These are phyloP conservation scores for Sclerotiophoma versabilis DNA, from an alignment of 2,329 filamentous ascomycete species.

Conservation along the genomic window DNA sequence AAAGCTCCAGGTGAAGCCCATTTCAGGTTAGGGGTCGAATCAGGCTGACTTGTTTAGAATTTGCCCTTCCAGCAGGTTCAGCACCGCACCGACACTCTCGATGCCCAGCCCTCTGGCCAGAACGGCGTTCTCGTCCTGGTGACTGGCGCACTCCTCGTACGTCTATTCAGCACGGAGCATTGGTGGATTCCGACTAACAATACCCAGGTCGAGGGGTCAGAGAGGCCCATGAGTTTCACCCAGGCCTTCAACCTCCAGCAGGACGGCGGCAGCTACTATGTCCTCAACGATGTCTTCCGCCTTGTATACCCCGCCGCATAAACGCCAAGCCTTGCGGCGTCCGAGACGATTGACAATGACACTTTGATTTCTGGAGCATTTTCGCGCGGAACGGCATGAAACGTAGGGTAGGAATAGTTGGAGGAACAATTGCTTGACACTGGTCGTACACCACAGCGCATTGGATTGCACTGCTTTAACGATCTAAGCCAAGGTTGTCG, in stretches of 20 bases:
- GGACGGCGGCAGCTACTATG: constrained; percentile 75
- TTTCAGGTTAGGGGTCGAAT: neutral
- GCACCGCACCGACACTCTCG: constrained; percentile 78
- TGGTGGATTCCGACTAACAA: constrained; percentile 17
- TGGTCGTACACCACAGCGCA: neutral
- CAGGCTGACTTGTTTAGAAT: constrained; percentile 58
- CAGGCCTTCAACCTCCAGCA: constrained; percentile 87
- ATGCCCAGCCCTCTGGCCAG: constrained; percentile 78
- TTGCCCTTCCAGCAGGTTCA: constrained; percentile 83
- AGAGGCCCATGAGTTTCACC: constrained; percentile 87
- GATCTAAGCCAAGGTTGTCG: neutral
- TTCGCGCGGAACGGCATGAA: constrained; percentile 20
- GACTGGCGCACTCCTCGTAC: constrained; percentile 83
- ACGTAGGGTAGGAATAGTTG: constrained; percentile 5
- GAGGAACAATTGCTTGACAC: constrained; percentile 15
- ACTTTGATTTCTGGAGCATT: constrained; percentile 24
- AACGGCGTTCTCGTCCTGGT: constrained; percentile 83
- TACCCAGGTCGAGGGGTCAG: constrained; percentile 77
- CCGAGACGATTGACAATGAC: constrained; percentile 14
- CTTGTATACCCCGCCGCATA: constrained; percentile 70
- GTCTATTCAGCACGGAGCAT: constrained; percentile 38
- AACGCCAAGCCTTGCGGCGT: constrained; percentile 9
- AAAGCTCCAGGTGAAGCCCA: constrained; percentile 75
- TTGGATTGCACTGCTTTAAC: constrained; percentile 7
- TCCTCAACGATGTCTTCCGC: constrained; percentile 95